Conservation (phyloP, 805 yeast genomes). For the Scheffersomyces coipomensis region DNA sequence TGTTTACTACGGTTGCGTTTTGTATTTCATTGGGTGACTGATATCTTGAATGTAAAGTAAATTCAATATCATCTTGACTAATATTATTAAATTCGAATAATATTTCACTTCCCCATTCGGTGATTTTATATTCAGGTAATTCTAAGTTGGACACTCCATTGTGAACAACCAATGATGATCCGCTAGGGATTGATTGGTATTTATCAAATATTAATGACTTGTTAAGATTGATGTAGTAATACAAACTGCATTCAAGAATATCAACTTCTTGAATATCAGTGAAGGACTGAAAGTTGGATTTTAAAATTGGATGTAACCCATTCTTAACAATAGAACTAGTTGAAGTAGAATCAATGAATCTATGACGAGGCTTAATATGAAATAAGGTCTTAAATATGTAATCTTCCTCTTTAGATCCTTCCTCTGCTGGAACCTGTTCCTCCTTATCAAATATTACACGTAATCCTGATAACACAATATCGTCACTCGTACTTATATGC, state of each 20-base stretch:
- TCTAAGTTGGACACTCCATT: slow-evolving; percentile 38
- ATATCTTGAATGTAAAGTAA: slow-evolving; percentile 40
- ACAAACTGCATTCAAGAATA: slow-evolving; percentile 31
- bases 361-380: slow-evolving; percentile 41
- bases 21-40: slow-evolving; percentile 25
- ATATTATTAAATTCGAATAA: slow-evolving; percentile 23
- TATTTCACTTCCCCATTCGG: slow-evolving; percentile 40
- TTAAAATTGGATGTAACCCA: slow-evolving; percentile 39
- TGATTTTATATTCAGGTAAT: slow-evolving; percentile 35
- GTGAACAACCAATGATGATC: slow-evolving; percentile 19
- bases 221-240: slow-evolving; percentile 28
- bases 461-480: slow-evolving; percentile 34
- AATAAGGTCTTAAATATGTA: slow-evolving; percentile 34
- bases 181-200: slow-evolving; percentile 29
- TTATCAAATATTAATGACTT: slow-evolving; percentile 36
- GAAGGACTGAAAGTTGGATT: slow-evolving; percentile 9
- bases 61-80: slow-evolving; percentile 11
- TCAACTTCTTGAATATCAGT: slow-evolving; percentile 13
- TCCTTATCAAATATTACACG: slow-evolving; percentile 23
- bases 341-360: slow-evolving; percentile 8
- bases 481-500: slow-evolving; percentile 27
- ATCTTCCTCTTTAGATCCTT: slow-evolving; percentile 10
- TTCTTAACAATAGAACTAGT: slow-evolving; percentile 12
- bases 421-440: slow-evolving; percentile 8
- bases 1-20: slow-evolving; percentile 12